A percentile compares a stretch with the other conserved stretches of the same genome.
Evolutionary conservation across 352 stramenopile genomes (phyloP).

Genomic region (Phytophthora pluvialis): DNA sequence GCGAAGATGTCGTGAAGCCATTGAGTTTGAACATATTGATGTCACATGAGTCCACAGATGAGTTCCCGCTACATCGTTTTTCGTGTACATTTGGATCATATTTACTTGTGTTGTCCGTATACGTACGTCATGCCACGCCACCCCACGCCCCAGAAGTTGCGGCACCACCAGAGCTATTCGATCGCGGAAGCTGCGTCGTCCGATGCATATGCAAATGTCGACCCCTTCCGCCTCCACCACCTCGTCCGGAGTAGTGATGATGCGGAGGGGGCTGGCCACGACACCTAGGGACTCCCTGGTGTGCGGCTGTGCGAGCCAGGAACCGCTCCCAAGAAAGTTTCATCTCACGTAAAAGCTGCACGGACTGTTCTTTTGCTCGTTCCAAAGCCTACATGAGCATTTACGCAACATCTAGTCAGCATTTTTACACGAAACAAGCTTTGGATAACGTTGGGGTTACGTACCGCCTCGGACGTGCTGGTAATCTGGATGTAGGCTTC

Average conservation of each 20-base stretch:
- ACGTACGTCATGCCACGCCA: constrained; percentile 9
- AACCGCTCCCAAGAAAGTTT: constrained; percentile 69
- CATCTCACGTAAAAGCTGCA: constrained; percentile 54
- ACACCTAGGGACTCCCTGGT: constrained; percentile 16
- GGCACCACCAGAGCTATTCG: constrained; percentile 13
- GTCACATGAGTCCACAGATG: constrained; percentile 11
- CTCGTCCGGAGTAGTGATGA: constrained; percentile 24
- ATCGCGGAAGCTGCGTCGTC: constrained; percentile 13
- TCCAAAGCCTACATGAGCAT: constrained; percentile 34
- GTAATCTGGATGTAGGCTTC: constrained; percentile 64
- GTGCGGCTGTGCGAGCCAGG: constrained; percentile 13
- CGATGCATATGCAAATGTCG: constrained; percentile 40
- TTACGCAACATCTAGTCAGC: constrained; percentile 7
- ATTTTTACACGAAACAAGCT: constrained; percentile 6
- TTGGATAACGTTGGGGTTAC: background rate
- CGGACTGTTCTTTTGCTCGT: constrained; percentile 56
- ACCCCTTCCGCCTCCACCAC: constrained; percentile 25
- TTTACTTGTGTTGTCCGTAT: background rate
- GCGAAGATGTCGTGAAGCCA: constrained; percentile 21
- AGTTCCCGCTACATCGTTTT: background rate
- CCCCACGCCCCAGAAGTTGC: constrained; percentile 11
- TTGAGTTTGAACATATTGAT: constrained; percentile 23
- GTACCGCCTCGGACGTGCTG: constrained; percentile 56
- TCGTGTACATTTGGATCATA: background rate
- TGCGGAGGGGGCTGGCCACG: constrained; percentile 23